phyloP scores from a whole-genome alignment of 352 stramenopile genomes.

The Blastocystis sp. region DNA sequence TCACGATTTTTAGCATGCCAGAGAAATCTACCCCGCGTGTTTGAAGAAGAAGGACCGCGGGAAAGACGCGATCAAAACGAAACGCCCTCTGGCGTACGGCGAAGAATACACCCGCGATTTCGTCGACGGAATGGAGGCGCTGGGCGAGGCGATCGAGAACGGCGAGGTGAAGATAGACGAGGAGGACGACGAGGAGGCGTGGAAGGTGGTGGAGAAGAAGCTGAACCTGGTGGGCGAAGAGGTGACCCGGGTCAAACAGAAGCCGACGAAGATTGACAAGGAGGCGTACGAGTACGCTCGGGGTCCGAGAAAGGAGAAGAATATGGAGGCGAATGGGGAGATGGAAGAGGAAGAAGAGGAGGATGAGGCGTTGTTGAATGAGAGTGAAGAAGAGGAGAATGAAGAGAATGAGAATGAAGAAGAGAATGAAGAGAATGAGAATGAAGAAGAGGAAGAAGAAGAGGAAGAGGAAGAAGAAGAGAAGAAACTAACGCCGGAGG shows the following conservation, averaged over 20 bases:
- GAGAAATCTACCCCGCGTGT: constrained; percentile 87
- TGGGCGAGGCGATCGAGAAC: constrained; percentile 80
- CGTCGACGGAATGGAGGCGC: constrained; percentile 90
- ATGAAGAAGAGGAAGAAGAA: constrained; percentile 63
- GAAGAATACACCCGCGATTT: constrained; percentile 84
- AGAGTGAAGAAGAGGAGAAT: constrained; percentile 74
- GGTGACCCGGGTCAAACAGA: constrained; percentile 36
- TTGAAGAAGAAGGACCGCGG: constrained; percentile 93
- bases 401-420: constrained; percentile 79
- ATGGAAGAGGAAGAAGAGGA: constrained; percentile 67
- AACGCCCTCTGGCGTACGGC: constrained; percentile 77
- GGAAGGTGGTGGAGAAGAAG: constrained; percentile 67
- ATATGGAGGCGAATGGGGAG: constrained; percentile 41
- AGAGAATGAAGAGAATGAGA: constrained; percentile 76
- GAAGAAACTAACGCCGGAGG: constrained; percentile 54
- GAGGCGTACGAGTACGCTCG: constrained; percentile 4
- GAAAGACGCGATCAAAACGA: constrained; percentile 80
- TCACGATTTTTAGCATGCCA: constrained; percentile 63
- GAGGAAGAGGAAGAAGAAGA: constrained; percentile 60
- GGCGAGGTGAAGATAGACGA: constrained; percentile 74
- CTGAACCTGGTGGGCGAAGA: constrained; percentile 69
- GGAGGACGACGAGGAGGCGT: constrained; percentile 71
- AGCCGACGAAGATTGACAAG: constrained; percentile 12
- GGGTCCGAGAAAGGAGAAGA: not conserved
- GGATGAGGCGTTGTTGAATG: constrained; percentile 72